Conservation (phyloP, 805 yeast genomes). For the Candida odintsovae region DNA sequence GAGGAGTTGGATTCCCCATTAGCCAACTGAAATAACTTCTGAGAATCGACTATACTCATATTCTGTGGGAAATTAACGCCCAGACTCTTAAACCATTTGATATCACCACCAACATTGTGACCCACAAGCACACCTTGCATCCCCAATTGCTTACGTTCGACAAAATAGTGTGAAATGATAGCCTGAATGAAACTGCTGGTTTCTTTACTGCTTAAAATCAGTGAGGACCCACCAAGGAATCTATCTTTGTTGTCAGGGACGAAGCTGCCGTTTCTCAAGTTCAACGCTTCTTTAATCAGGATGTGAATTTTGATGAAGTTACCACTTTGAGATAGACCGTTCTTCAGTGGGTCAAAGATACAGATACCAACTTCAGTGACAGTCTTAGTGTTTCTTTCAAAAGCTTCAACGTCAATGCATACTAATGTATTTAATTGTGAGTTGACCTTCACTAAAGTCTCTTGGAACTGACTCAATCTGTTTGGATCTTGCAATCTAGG, state of each 20-base stretch:
- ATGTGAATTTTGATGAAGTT: conserved; percentile 36
- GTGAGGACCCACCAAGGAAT: conserved; percentile 46
- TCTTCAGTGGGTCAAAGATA: conserved; percentile 49
- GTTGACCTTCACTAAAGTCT: conserved; percentile 9
- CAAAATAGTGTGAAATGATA: conserved; percentile 39
- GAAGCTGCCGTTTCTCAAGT: conserved; percentile 43
- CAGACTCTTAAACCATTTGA: conserved; percentile 40
- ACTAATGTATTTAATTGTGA: conserved; percentile 20
- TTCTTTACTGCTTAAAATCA: conserved; percentile 32
- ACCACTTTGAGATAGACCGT: conserved; percentile 34
- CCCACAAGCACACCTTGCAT: conserved; percentile 45
- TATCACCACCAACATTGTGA: conserved; percentile 51
- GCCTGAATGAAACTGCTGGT: conserved; percentile 35
- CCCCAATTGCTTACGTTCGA: conserved; percentile 22
- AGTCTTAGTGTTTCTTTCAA: conserved; percentile 34
- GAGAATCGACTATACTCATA: conserved; percentile 40
- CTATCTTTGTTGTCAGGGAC: conserved; percentile 49
- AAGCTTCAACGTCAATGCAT: conserved; percentile 54
- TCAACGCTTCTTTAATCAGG: conserved; percentile 37
- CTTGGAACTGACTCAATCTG: conserved; percentile 4
- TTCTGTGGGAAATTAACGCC: conserved; percentile 42
- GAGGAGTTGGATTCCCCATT: conserved; percentile 35
- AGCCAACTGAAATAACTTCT: conserved; percentile 34
- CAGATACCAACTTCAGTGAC: conserved; percentile 56
- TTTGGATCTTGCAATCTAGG: conserved; percentile 10